Conservation (phyloP, 2,329 filamentous ascomycete genomes). For the Trichoderma arundinaceum region DNA sequence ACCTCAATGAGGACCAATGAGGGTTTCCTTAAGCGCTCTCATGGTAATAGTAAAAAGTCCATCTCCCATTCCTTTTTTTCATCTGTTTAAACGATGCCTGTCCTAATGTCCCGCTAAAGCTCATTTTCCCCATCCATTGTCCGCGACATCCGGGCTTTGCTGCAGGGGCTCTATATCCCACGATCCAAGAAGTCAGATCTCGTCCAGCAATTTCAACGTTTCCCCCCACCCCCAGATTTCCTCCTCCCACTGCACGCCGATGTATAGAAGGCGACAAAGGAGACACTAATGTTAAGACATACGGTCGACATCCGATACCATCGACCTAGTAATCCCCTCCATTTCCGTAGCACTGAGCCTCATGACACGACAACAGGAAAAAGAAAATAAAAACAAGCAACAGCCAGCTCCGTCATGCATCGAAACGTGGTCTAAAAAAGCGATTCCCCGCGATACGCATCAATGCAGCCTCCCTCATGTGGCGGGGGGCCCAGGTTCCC, state of each 20-base stretch:
- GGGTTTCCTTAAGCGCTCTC: slow-evolving; percentile 22
- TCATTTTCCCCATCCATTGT: slow-evolving; percentile 30
- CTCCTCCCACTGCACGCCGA: slow-evolving; percentile 27
- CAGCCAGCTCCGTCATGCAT: slow-evolving; percentile 58
- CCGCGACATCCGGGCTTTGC: slow-evolving; percentile 30
- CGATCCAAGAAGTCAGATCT: slow-evolving; percentile 32
- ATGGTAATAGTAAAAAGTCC: slow-evolving; percentile 24
- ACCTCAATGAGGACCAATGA: slow-evolving; percentile 9
- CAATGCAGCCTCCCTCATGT: slow-evolving; percentile 42
- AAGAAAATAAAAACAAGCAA: slow-evolving; percentile 49
- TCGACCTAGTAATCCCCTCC: slow-evolving; percentile 38
- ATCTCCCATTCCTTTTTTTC: slow-evolving; percentile 31
- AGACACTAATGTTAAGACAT: slow-evolving; percentile 31
- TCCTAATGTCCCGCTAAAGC: slow-evolving; percentile 29
- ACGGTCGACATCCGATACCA: slow-evolving; percentile 32
- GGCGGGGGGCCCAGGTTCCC: slow-evolving; percentile 38
- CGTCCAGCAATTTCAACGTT: slow-evolving; percentile 28
- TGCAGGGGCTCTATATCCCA: slow-evolving; percentile 32
- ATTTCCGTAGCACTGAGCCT: slow-evolving; percentile 40
- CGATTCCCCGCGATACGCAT: slow-evolving; percentile 47
- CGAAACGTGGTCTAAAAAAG: slow-evolving; percentile 56
- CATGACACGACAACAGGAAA: slow-evolving; percentile 45
- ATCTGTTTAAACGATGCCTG: slow-evolving; percentile 32
- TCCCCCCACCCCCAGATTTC: slow-evolving; percentile 13
- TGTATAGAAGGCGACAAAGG: slow-evolving; percentile 24